Conservation (phyloP, 2,329 filamentous ascomycete species). For the Ophiostoma triangulosporum region DNA sequence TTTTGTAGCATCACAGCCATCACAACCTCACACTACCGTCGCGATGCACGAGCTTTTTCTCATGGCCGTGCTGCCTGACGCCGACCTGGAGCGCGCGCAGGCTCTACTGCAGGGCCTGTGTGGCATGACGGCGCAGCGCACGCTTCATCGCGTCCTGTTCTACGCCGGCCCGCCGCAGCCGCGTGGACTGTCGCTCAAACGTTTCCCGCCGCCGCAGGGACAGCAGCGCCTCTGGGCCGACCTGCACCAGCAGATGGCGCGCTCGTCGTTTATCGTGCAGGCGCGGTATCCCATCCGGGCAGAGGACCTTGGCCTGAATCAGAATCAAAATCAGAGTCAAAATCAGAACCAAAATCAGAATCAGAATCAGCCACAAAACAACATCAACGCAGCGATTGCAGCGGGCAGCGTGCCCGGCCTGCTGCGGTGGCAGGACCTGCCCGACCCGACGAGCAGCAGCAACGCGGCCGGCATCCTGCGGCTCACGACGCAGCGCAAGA, state of each 20-base stretch:
- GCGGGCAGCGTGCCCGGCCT: constrained; percentile 24
- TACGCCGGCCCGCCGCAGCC: constrained; percentile 34
- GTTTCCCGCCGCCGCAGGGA: constrained; percentile 12
- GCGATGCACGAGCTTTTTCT: constrained; percentile 48
- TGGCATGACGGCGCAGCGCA: constrained; percentile 39
- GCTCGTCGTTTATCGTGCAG: constrained; percentile 45
- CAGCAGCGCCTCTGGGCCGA: constrained; percentile 32
- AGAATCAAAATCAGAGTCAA: too few relatives aligned
- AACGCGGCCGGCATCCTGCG: constrained; percentile 18
- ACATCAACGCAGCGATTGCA: constrained; percentile 20
- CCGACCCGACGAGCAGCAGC: constrained; percentile 35
- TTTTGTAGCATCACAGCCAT: background rate
- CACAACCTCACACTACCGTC: background rate
- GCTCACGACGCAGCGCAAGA: constrained; percentile 39
- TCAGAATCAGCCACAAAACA: constrained; percentile 15
- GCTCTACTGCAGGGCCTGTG: constrained; percentile 43
- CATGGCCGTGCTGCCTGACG: constrained; percentile 37
- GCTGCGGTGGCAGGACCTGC: constrained; percentile 46
- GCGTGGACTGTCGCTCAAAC: constrained; percentile 30
- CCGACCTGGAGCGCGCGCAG: constrained; percentile 36
- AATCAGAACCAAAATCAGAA: background rate
- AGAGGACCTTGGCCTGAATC: constrained; percentile 25
- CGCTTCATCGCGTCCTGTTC: constrained; percentile 37
- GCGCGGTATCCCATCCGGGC: constrained; percentile 38
- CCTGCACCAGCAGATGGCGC: constrained; percentile 38